Percentiles rank a stretch among this genome's conserved stretches.
Conservation (phyloP, 768 basidiomycete species). For the Agaricus subrufescens region DNA sequence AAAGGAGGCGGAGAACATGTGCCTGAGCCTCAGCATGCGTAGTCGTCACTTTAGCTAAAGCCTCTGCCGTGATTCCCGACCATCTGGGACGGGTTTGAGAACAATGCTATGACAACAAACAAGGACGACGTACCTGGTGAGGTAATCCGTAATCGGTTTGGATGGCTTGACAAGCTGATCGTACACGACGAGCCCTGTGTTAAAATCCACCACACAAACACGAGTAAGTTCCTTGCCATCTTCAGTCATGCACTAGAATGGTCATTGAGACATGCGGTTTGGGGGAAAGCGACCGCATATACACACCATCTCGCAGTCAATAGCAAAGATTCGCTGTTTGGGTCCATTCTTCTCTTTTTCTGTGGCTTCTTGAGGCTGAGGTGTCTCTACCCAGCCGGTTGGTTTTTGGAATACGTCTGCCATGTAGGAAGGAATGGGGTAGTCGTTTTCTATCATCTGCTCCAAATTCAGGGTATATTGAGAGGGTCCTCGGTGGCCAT, state of each 20-base stretch:
- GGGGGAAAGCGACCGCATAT: neutral
- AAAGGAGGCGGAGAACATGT: constrained; percentile 59
- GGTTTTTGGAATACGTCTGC: constrained; percentile 63
- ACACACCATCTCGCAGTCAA: constrained; percentile 97
- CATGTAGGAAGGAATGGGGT: constrained; percentile 84
- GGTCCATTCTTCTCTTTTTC: constrained; percentile 19
- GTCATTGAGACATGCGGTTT: neutral
- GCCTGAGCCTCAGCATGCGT: constrained; percentile 77
- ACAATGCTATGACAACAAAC: neutral
- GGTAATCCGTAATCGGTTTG: constrained; percentile 83
- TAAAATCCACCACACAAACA: constrained; percentile 78
- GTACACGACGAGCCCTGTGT: constrained; percentile 68
- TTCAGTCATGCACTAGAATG: constrained; percentile 73
- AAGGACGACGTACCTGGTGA: constrained; percentile 63
- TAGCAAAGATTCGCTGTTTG: constrained; percentile 60
- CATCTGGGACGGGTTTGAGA: constrained; percentile 44
- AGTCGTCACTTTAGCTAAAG: constrained; percentile 65
- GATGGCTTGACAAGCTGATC: constrained; percentile 88
- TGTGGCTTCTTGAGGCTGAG: constrained; percentile 28
- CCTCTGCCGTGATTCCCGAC: constrained; percentile 87
- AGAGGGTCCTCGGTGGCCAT: constrained; percentile 52
- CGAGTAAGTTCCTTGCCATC: constrained; percentile 88
- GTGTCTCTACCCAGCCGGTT: constrained; percentile 81
- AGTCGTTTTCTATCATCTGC: constrained; percentile 94
- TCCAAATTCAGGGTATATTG: constrained; percentile 72